Evolutionary conservation across 371 early-diverging fungal genomes (phyloP).

Genomic region (Rhizomucor pusillus): DNA sequence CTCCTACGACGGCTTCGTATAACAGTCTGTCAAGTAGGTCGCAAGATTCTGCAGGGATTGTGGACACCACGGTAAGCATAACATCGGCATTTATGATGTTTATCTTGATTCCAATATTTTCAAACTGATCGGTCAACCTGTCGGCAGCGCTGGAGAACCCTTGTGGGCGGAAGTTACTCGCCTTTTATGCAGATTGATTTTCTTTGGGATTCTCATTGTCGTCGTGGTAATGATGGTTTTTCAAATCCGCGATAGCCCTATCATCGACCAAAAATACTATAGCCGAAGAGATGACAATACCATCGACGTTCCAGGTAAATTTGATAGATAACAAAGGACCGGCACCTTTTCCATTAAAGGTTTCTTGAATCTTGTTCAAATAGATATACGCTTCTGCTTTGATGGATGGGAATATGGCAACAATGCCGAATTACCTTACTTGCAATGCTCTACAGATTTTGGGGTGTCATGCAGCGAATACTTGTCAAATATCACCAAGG

Average conservation of each 20-base stretch:
- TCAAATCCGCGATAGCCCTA: conserved; percentile 31
- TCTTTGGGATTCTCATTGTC: conserved; percentile 15
- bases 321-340: not conserved
- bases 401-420: conserved; percentile 21
- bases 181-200: conserved; percentile 17
- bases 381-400: conserved; percentile 37
- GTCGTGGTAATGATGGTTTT: conserved; percentile 18
- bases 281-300: conserved; percentile 11
- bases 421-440: conserved; percentile 3
- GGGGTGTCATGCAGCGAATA: conserved; percentile 25
- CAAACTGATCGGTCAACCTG: no score
- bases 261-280: conserved; percentile 30
- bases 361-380: not conserved
- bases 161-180: conserved; percentile 32
- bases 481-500: conserved; percentile 21
- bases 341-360: not conserved
- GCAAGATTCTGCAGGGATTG: conserved; percentile 4
- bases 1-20: not conserved
- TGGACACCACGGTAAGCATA: conserved; percentile 29
- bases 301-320: conserved; percentile 28
- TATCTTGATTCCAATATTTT: no score
- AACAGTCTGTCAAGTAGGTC: not conserved
- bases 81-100: not conserved
- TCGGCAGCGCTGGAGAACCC: conserved; percentile 31
- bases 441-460: conserved; percentile 31